Base-by-base conservation (phyloP, 345 rosid genomes). In the Arabidopsis arenosa region DNA sequence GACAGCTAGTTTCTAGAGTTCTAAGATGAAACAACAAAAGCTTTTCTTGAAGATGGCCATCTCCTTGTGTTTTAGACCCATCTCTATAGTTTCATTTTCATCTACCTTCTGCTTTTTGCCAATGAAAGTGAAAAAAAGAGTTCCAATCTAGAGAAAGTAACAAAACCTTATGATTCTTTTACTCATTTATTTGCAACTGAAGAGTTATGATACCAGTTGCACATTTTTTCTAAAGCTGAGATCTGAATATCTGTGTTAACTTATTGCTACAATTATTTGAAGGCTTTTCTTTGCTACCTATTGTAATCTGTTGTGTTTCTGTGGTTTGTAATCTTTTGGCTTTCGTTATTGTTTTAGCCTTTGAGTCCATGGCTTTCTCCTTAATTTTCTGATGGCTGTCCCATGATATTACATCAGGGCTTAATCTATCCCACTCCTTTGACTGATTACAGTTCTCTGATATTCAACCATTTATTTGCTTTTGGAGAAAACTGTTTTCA, bases 11-110 rank as follows among this genome's bases (percentile, higher is more conserved):
- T 44, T 30, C 8, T 32, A 15, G 7, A 23, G 53, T 54, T 37
- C 48, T 53, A 39, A 64, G 11, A 68, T 54, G 28, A 64, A 64
- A 10, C 56, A 64, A 64, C 57, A 65, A 65, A 39, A 9, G 15
- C 28, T 30, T 41, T 6, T 32, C 32, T 69, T 68, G 35, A 36
- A 52, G 18, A 7, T 32, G 39, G 26, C 7, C 68, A 64, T 49
- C 17, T 48, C 30, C 45, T 7, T 67, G 21, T 37, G 35, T 52
- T 23, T 45, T 68, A 9, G 26, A 54, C 52, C 39, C 5, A 28
- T 53, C 10, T 26, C 45, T 40, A 11, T 69, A 40, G 43, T 43
- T 44, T 56, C 43, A 59, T 13, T 47, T 53, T 21, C 26, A 36
- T 21, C 35, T 47, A 58, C 21, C 21, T 57, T 33, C 9, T 47